Evolutionary conservation across 352 stramenopile genomes (phyloP).

Genomic region (Phytophthora macrochlamydospora): DNA sequence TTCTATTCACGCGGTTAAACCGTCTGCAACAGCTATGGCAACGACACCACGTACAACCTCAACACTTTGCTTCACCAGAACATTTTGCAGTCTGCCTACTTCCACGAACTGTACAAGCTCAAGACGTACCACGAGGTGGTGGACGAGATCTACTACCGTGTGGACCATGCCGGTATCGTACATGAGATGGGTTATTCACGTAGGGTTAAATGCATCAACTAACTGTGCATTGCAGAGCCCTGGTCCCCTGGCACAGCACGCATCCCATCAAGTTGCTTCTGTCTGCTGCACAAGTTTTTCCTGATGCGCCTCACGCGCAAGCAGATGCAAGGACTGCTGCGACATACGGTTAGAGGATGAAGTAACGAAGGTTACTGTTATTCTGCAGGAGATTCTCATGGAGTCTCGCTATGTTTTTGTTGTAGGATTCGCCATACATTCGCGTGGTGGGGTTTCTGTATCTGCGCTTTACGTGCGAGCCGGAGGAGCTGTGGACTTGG

Average conservation of each 20-base stretch:
- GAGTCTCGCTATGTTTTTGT: constrained; percentile 4
- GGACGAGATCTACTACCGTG: constrained; percentile 92
- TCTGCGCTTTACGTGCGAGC: constrained; percentile 95
- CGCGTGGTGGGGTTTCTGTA: constrained; percentile 98
- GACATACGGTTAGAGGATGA: constrained; percentile 67
- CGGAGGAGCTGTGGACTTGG: constrained; percentile 94
- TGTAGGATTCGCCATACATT: constrained; percentile 96
- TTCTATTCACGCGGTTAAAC: constrained; percentile 6
- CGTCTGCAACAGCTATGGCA: constrained; percentile 64
- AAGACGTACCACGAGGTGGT: constrained; percentile 98
- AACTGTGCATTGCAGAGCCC: constrained; percentile 81
- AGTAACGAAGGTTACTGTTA: not conserved
- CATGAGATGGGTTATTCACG: constrained; percentile 6
- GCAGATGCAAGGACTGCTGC: constrained; percentile 96
- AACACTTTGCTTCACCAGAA: constrained; percentile 96
- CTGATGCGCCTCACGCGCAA: constrained; percentile 95
- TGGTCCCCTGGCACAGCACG: constrained; percentile 90
- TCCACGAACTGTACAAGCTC: constrained; percentile 92
- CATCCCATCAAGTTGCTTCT: constrained; percentile 96
- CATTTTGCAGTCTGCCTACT: constrained; percentile 96
- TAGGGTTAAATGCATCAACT: not conserved
- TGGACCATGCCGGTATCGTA: constrained; percentile 72
- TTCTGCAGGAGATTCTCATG: constrained; percentile 12
- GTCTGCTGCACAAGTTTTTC: constrained; percentile 97
- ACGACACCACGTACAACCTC: constrained; percentile 94